Evolutionary conservation across 345 rosid genomes (phyloP).

Genomic region (Populus pruinosa): DNA sequence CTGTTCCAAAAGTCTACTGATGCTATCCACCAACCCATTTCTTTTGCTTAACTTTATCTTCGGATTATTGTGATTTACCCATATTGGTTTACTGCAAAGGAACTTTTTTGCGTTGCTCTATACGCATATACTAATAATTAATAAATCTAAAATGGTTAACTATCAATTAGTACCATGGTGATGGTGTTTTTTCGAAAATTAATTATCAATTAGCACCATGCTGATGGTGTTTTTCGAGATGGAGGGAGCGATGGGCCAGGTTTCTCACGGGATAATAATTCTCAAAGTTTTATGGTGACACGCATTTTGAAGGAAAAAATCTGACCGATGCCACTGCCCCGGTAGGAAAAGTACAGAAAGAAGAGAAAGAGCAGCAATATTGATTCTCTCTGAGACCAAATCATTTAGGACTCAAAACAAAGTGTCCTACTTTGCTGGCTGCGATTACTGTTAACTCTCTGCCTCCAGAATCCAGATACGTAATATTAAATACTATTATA

Average conservation of each 20-base stretch:
- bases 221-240: no score
- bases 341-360: background rate
- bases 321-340: background rate
- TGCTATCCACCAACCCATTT: no score
- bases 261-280: background rate
- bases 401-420: background rate
- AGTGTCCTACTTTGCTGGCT: background rate
- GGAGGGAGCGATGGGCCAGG: background rate
- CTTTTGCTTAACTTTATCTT: no score
- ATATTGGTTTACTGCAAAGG: no score
- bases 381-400: background rate
- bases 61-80: no score
- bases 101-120: no score
- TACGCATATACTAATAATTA: no score
- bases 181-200: no score
- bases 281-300: background rate
- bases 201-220: no score
- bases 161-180: no score
- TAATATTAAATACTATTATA: background rate
- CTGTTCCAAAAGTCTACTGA: no score
- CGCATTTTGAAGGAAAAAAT: background rate
- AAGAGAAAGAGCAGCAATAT: background rate
- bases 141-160: no score
- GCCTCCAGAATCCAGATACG: background rate
- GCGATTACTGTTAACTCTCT: background rate